These are phyloP conservation scores for Skeletonema potamos DNA, from an alignment of 108 stramenopile genomes.

Conservation along the genomic window DNA sequence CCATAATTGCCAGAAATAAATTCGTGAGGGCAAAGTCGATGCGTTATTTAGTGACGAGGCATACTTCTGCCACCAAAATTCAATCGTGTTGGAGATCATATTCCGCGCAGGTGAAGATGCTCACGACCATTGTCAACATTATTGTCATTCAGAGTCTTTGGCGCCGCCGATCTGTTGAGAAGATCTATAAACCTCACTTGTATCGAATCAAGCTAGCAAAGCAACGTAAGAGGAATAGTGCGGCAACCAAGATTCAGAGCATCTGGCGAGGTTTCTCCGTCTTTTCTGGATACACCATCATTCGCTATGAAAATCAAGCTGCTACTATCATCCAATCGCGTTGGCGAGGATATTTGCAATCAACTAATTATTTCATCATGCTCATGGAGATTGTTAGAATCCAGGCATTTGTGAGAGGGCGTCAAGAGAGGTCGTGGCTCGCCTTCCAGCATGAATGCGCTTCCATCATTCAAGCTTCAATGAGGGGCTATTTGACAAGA, in stretches of 20 bases:
- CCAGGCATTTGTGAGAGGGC: slow-evolving; percentile 70
- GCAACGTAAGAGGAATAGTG: slow-evolving; percentile 16
- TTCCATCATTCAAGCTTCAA: slow-evolving; percentile 68
- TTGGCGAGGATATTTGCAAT: slow-evolving; percentile 63
- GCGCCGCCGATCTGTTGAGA: slow-evolving; percentile 46
- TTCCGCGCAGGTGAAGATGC: slow-evolving; percentile 50
- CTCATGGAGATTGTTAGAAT: slow-evolving; percentile 60
- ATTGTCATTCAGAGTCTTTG: slow-evolving; percentile 72
- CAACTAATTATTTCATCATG: slow-evolving; percentile 67
- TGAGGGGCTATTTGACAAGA: slow-evolving; percentile 54
- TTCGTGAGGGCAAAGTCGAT: slow-evolving; percentile 16
- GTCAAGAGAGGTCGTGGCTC: slow-evolving; percentile 45
- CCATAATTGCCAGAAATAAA: slow-evolving; percentile 26
- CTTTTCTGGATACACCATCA: neutral
- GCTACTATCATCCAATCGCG: slow-evolving; percentile 39
- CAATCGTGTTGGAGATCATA: slow-evolving; percentile 55
- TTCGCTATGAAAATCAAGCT: neutral
- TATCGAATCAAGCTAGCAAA: slow-evolving; percentile 27
- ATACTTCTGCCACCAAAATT: slow-evolving; percentile 37
- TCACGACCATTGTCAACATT: slow-evolving; percentile 62
- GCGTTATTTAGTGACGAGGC: slow-evolving; percentile 17
- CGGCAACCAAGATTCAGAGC: slow-evolving; percentile 26
- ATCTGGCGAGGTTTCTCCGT: neutral
- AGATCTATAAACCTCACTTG: slow-evolving; percentile 32
- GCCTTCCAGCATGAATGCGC: slow-evolving; percentile 62